Conservation (phyloP, 169 alveolate genomes). For the Plasmodium berghei region DNA sequence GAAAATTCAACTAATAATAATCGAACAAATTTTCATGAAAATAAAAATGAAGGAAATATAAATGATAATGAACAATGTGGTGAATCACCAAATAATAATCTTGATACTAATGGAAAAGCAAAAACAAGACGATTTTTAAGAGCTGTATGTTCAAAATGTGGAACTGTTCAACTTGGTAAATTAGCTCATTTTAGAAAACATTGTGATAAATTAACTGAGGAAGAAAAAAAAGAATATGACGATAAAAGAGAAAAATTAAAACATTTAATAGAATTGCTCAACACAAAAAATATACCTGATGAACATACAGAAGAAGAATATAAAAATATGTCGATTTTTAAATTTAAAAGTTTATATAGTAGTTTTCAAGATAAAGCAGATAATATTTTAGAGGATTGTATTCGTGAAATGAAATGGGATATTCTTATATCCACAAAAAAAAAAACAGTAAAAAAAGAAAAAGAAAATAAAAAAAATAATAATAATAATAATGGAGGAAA, state of each 20-base stretch:
- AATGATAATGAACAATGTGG: background rate
- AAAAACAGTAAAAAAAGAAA: constrained; percentile 40
- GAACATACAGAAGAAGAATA: constrained; percentile 66
- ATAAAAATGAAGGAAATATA: constrained; percentile 4
- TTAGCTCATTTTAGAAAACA: constrained; percentile 84
- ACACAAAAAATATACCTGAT: constrained; percentile 26
- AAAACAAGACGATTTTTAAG: constrained; percentile 68
- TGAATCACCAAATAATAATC: constrained; percentile 26
- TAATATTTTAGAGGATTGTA: constrained; percentile 77
- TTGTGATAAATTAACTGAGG: constrained; percentile 83
- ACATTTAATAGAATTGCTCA: constrained; percentile 37
- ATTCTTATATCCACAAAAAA: constrained; percentile 62
- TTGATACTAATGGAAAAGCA: constrained; percentile 9
- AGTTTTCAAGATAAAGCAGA: constrained; percentile 80
- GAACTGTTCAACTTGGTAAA: constrained; percentile 75
- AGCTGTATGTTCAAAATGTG: constrained; percentile 84
- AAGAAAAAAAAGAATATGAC: constrained; percentile 83
- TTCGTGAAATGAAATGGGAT: constrained; percentile 75
- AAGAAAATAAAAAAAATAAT: constrained; percentile 26
- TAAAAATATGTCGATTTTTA: constrained; percentile 74
- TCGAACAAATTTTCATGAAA: background rate
- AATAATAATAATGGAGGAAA: background rate
- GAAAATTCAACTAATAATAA: constrained; percentile 18
- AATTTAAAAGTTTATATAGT: constrained; percentile 80
- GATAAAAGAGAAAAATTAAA: constrained; percentile 78